Evolutionary conservation across 2,329 filamentous ascomycete species (phyloP).

Genomic region (Escovopsis sp.): DNA sequence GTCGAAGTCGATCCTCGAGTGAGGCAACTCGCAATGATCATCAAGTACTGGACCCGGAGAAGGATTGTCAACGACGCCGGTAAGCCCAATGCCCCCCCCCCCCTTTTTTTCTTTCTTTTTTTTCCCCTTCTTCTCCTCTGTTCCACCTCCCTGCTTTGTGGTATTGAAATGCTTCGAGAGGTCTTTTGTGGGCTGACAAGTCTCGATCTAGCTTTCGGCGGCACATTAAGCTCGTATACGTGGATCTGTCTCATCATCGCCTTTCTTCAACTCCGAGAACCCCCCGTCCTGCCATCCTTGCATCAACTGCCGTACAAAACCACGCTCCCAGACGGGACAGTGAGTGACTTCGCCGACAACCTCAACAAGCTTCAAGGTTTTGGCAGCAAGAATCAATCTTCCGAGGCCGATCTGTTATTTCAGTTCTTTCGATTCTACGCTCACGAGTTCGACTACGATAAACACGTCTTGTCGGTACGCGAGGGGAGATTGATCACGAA

Average conservation of each 20-base stretch:
- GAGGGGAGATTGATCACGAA: constrained; percentile 67
- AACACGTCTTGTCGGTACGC: constrained; percentile 69
- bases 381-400: constrained; percentile 67
- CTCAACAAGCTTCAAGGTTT: constrained; percentile 58
- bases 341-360: constrained; percentile 77
- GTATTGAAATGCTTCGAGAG: background rate
- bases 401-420: constrained; percentile 75
- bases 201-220: constrained; percentile 56
- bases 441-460: constrained; percentile 83
- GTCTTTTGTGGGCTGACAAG: constrained; percentile 8
- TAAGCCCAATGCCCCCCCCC: constrained; percentile 29
- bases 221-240: constrained; percentile 92
- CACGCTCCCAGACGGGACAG: constrained; percentile 46
- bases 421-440: constrained; percentile 93
- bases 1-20: constrained; percentile 86
- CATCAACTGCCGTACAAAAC: constrained; percentile 47
- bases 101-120: too few relatives aligned
- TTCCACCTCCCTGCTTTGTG: background rate
- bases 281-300: constrained; percentile 71
- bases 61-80: constrained; percentile 93
- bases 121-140: too few relatives aligned
- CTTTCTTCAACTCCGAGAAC: constrained; percentile 77
- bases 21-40: constrained; percentile 82
- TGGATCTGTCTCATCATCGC: constrained; percentile 99
- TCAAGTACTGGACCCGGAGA: constrained; percentile 93